A percentile compares a stretch with the other conserved stretches of the same genome.
phyloP scores from a whole-genome alignment of 148 eudicot genomes.

The Diospyros lotus region DNA sequence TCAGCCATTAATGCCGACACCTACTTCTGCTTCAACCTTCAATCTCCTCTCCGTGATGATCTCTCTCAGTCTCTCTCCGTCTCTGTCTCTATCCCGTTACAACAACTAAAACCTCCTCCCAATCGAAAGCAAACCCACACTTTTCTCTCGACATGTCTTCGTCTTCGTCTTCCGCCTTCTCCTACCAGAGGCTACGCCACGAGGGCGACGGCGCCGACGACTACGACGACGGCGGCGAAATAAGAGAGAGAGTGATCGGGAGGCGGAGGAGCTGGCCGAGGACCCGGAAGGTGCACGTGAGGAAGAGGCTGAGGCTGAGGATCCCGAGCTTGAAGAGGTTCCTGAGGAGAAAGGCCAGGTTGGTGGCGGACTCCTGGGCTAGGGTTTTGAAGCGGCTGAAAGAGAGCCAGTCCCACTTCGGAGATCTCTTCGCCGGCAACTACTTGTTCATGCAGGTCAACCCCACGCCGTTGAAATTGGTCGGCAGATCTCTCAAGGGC shows the following conservation, averaged over 20 bases:
- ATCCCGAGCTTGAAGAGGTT: slow-evolving; percentile 50
- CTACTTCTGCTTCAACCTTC: too few relatives aligned
- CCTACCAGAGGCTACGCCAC: slow-evolving; percentile 60
- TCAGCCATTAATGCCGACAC: too few relatives aligned
- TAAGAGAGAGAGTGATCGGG: slow-evolving; percentile 25
- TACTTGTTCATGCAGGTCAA: slow-evolving; percentile 78
- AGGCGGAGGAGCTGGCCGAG: slow-evolving; percentile 28
- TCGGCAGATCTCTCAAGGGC: slow-evolving; percentile 8
- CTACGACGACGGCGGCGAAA: slow-evolving; percentile 17
- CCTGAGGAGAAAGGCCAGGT: slow-evolving; percentile 41
- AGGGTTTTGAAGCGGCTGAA: slow-evolving; percentile 57
- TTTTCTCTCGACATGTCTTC: background rate
- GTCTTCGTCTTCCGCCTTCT: slow-evolving; percentile 26
- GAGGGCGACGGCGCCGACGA: slow-evolving; percentile 39
- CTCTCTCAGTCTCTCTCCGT: too few relatives aligned
- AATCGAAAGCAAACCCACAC: too few relatives aligned
- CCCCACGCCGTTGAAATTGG: slow-evolving; percentile 43
- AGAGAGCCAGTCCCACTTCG: slow-evolving; percentile 73
- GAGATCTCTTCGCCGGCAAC: slow-evolving; percentile 82
- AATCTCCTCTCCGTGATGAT: too few relatives aligned
- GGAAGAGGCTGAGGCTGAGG: slow-evolving; percentile 43
- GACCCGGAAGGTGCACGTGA: slow-evolving; percentile 24
- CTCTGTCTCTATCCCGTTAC: too few relatives aligned
- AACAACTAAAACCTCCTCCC: too few relatives aligned
- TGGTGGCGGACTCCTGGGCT: slow-evolving; percentile 31